Evolutionary conservation across 345 rosid genomes (phyloP), one percentile per base, ranked within the genome.

Genomic region (Turnera subulata): DNA sequence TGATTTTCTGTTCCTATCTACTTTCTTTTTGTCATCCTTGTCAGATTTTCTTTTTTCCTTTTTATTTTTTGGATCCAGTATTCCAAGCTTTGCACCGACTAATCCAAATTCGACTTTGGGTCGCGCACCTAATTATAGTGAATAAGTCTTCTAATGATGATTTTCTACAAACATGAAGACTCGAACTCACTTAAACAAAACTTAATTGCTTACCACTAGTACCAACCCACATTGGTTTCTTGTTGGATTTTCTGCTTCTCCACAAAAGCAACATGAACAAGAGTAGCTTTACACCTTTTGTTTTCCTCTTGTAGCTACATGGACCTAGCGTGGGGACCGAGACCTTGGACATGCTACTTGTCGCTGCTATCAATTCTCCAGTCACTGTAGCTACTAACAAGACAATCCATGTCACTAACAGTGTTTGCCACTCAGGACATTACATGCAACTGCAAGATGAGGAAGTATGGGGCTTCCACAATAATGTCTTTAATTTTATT

Each of bases 291-390:
- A 9, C 40, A 55, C 46, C 37, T 33, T 55, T 55, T 29, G 44
- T 62, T 71, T 62, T 63, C 42, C 64, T 46, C 33, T 53, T 66
- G 66, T 55, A 37, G 26, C 51, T 65, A 64, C 49, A 48, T 35
- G 11, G 23, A 38, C 63, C 38, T 35, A 23, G 19, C 46, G 70
- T 58, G 81, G 87, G 76, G 59, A 76, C 84, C 76, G 45, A 64
- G 62, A 62, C 66, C 70, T 68, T 61, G 47, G 50, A 63, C 71
- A 59, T 71, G 78, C 76, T 82, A 23, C 79, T 67, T 80, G 82
- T 77, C 74, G 69, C 59, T 26, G 68, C 70, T 46, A 58, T 65
- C 48, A 42, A 63, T 73, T 65, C 65, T 63, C 12, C 0, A 21
- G 71, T 73, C 73, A 53, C 69, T 74, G 52, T 70, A 63, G 64